These are phyloP conservation scores for Aspergillus sp. DNA, from an alignment of 2,329 filamentous ascomycete genomes.

Conservation along the genomic window DNA sequence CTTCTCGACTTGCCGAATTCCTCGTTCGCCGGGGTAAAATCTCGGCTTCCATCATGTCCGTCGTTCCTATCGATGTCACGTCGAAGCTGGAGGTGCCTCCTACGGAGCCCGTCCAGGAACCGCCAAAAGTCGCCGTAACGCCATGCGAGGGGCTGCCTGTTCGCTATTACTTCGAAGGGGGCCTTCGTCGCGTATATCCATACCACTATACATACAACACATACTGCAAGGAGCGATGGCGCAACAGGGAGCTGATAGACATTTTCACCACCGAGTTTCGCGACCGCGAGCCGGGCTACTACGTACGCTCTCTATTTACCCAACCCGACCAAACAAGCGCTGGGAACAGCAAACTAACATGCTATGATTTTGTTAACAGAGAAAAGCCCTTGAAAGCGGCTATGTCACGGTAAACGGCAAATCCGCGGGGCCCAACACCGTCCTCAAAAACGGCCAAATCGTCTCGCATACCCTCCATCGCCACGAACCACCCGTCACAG, in stretches of 20 bases:
- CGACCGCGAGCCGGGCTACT: slow-evolving; percentile 83
- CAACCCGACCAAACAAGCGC: neutral
- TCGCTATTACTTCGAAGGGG: slow-evolving; percentile 82
- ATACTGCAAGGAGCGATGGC: slow-evolving; percentile 91
- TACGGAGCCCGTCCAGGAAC: slow-evolving; percentile 23
- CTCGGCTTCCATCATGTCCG: slow-evolving; percentile 37
- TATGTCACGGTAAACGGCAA: slow-evolving; percentile 79
- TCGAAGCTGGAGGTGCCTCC: slow-evolving; percentile 26
- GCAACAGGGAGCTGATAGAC: slow-evolving; percentile 75
- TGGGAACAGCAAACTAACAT: neutral
- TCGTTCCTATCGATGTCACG: slow-evolving; percentile 31
- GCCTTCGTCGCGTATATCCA: slow-evolving; percentile 76
- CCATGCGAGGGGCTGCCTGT: slow-evolving; percentile 55
- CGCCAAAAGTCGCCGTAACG: slow-evolving; percentile 25
- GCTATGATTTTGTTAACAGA: slow-evolving; percentile 36
- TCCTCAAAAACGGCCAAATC: slow-evolving; percentile 83
- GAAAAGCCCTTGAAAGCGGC: slow-evolving; percentile 75
- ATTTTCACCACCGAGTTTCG: slow-evolving; percentile 92
- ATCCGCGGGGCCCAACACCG: slow-evolving; percentile 63
- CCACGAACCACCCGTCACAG: slow-evolving; percentile 90
- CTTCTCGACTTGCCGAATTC: slow-evolving; percentile 40
- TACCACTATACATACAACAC: slow-evolving; percentile 97
- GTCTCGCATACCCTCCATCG: slow-evolving; percentile 92
- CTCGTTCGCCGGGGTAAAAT: slow-evolving; percentile 38
- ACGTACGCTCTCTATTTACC: slow-evolving; percentile 53